A percentile compares a stretch with the other conserved stretches of the same genome.
Conservation (phyloP, 2,329 filamentous ascomycete genomes). For the Herpomyces periplanetae region DNA sequence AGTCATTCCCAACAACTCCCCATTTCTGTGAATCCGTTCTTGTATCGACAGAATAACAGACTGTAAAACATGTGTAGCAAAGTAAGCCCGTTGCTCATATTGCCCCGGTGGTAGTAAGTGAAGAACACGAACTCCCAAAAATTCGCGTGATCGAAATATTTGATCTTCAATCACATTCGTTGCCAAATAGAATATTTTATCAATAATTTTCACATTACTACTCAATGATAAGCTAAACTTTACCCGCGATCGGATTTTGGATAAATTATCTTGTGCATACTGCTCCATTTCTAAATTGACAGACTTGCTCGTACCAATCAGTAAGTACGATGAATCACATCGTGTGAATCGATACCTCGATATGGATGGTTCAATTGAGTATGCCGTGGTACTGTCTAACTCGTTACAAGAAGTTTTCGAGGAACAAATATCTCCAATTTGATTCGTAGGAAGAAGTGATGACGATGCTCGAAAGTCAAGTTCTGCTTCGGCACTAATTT, state of each 20-base stretch:
- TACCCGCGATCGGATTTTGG: too few relatives aligned
- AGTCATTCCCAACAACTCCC: conserved; percentile 34
- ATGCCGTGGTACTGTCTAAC: too few relatives aligned
- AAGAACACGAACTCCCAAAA: conserved; percentile 47
- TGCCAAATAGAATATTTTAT: conserved; percentile 35
- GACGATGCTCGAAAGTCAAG: conserved; percentile 49
- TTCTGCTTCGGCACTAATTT: conserved; percentile 45
- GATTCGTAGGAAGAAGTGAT: too few relatives aligned
- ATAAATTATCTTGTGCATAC: too few relatives aligned
- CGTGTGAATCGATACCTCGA: too few relatives aligned
- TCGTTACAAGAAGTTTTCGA: too few relatives aligned
- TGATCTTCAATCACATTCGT: conserved; percentile 52
- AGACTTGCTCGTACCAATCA: too few relatives aligned
- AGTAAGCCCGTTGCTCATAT: conserved; percentile 72
- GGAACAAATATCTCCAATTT: too few relatives aligned
- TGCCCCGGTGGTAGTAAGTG: conserved; percentile 67
- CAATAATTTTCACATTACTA: conserved; percentile 26
- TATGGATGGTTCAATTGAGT: too few relatives aligned
- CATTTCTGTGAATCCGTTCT: conserved; percentile 26
- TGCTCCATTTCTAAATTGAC: too few relatives aligned
- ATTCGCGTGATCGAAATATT: conserved; percentile 50
- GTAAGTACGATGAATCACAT: too few relatives aligned
- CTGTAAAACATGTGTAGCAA: conserved; percentile 54
- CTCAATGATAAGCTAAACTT: conserved; percentile 10
- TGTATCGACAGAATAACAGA: conserved; percentile 30